Percentiles rank a stretch among this genome's conserved stretches.
These are phyloP conservation scores for Penicillium sp. DNA, from an alignment of 2,329 filamentous ascomycete genomes.

Conservation along the genomic window DNA sequence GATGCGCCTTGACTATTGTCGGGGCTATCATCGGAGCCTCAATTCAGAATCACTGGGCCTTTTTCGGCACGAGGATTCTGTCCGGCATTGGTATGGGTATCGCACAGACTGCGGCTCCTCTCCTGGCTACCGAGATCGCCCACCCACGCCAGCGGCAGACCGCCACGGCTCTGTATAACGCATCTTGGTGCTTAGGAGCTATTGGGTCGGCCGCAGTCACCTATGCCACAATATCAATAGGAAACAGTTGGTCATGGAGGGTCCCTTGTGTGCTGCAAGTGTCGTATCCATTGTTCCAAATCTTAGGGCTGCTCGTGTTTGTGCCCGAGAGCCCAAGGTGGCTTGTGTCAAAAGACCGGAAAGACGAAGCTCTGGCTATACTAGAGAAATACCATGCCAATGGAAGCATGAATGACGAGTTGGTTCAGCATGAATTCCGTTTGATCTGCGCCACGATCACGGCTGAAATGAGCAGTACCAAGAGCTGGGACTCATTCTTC, in stretches of 20 bases:
- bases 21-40: conserved; percentile 22
- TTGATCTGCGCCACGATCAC: conserved; percentile 22
- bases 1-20: conserved; percentile 28
- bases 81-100: conserved; percentile 41
- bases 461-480: conserved; percentile 12
- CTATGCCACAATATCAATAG: conserved; percentile 14
- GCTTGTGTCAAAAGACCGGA: conserved; percentile 60
- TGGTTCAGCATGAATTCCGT: conserved; percentile 23
- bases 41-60: conserved; percentile 18
- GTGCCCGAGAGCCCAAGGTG: conserved; percentile 65
- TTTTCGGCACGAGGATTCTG: conserved; percentile 30
- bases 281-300: conserved; percentile 49
- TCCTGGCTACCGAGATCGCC: conserved; percentile 31
- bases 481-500: conserved; percentile 20
- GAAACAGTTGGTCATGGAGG: conserved; percentile 51
- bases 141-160: conserved; percentile 30
- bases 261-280: conserved; percentile 58
- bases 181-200: conserved; percentile 20
- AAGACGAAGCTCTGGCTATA: conserved; percentile 57
- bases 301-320: conserved; percentile 50
- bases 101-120: conserved; percentile 26
- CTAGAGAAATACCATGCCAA: conserved; percentile 63
- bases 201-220: conserved; percentile 13
- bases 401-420: conserved; percentile 33
- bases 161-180: conserved; percentile 29